These are phyloP conservation scores for Raffaelea albimanens DNA, from an alignment of 2,329 filamentous ascomycete genomes.

Conservation along the genomic window DNA sequence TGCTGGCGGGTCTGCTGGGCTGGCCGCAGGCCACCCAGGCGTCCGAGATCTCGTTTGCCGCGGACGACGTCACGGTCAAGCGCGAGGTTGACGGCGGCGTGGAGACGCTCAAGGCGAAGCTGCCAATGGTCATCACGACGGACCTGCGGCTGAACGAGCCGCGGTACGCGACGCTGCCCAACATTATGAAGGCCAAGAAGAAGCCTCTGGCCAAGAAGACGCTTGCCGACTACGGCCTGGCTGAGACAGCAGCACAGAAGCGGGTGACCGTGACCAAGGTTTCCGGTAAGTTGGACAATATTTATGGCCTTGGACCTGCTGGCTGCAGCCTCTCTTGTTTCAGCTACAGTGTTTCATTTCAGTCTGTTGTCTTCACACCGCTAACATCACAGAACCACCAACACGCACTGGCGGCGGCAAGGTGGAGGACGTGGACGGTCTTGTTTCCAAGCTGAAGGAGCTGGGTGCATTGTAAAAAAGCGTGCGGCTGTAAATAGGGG, in stretches of 20 bases:
- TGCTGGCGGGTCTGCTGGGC: constrained; percentile 84
- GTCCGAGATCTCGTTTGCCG: constrained; percentile 67
- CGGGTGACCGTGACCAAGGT: constrained; percentile 88
- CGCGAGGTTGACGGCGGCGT: constrained; percentile 93
- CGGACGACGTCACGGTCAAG: constrained; percentile 64
- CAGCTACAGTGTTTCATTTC: background rate
- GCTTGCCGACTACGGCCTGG: constrained; percentile 70
- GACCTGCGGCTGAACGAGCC: constrained; percentile 93
- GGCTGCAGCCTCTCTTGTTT: too few species aligned
- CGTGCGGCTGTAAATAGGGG: background rate
- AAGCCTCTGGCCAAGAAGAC: constrained; percentile 94
- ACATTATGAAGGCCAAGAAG: constrained; percentile 99
- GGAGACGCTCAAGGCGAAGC: constrained; percentile 74
- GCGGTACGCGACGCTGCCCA: constrained; percentile 86
- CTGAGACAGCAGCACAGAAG: constrained; percentile 61
- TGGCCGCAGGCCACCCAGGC: constrained; percentile 97
- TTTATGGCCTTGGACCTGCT: too few species aligned
- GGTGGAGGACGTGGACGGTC: constrained; percentile 94
- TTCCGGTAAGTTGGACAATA: constrained; percentile 41
- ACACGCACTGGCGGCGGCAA: constrained; percentile 87
- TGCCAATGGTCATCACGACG: constrained; percentile 92
- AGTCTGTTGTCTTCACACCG: constrained; percentile 7
- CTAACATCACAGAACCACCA: constrained; percentile 57
- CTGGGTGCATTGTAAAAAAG: constrained; percentile 67
- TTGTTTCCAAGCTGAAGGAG: constrained; percentile 91